Conservation (phyloP, 2,329 filamentous ascomycete genomes). For the Ambrosiella beaveri region DNA sequence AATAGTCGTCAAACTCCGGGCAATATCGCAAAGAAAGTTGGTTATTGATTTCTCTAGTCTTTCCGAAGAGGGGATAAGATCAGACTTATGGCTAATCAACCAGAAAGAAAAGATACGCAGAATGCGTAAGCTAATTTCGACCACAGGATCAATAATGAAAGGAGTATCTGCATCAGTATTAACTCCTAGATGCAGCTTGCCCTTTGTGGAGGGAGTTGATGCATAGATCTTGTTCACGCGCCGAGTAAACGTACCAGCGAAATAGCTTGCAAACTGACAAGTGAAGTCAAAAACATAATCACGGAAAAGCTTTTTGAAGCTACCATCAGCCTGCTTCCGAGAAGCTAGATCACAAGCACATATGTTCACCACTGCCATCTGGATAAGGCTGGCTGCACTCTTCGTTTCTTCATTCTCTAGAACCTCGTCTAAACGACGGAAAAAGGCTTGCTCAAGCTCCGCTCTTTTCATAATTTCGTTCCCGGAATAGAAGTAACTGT, state of each 20-base stretch:
- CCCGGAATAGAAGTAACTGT: conserved; percentile 69
- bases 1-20: conserved; percentile 11
- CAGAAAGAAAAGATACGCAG: conserved; percentile 13
- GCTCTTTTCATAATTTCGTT: conserved; percentile 53
- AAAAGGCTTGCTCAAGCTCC: conserved; percentile 71
- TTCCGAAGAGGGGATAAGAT: conserved; percentile 4
- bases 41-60: conserved; percentile 4
- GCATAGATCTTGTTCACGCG: conserved; percentile 8
- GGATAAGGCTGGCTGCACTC: conserved; percentile 2
- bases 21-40: conserved; percentile 10
- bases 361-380: conserved; percentile 68
- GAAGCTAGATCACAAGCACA: conserved; percentile 61
- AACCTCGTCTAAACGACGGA: conserved; percentile 47
- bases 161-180: not conserved
- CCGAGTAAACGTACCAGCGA: conserved; percentile 6
- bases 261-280: conserved; percentile 9
- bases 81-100: conserved; percentile 11
- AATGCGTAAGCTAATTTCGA: conserved; percentile 12
- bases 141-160: not conserved
- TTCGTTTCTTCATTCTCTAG: conserved; percentile 3
- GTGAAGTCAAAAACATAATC: conserved; percentile 7
- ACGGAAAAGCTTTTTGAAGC: conserved; percentile 8
- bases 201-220: not conserved
- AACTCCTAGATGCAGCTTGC: not conserved
- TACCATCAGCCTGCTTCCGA: conserved; percentile 26